phyloP scores from a whole-genome alignment of 305 asterid species.

The Ilex paraguariensis region DNA sequence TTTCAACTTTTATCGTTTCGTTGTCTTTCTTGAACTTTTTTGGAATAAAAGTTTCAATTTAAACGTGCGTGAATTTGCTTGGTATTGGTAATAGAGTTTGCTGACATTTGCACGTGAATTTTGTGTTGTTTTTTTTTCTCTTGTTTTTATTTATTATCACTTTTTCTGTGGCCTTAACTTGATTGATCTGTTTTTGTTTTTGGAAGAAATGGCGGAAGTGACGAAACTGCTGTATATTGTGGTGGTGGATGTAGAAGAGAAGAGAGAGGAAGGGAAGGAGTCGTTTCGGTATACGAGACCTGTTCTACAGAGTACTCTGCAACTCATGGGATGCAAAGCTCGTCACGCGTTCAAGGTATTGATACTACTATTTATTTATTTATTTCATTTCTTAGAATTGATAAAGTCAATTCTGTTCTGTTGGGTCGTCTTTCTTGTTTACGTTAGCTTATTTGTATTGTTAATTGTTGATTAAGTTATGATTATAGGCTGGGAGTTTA shows the following conservation, averaged over 20 bases:
- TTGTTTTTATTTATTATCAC: no score
- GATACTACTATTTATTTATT: background rate
- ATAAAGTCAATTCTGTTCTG: background rate
- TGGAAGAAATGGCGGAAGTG: slow-evolving; percentile 42
- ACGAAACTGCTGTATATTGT: slow-evolving; percentile 76
- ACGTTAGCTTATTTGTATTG: background rate
- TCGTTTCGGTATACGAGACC: slow-evolving; percentile 18
- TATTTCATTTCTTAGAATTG: background rate
- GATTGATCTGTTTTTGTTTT: slow-evolving; percentile 4
- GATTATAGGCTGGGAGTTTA: no score
- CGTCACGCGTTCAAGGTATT: slow-evolving; percentile 18
- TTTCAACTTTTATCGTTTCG: no score
- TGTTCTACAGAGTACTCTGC: slow-evolving; percentile 17
- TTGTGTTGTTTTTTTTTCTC: no score
- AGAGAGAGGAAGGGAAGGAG: slow-evolving; percentile 3
- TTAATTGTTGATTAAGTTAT: background rate
- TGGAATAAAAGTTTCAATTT: no score
- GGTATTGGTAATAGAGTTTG: no score
- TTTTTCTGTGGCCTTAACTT: no score
- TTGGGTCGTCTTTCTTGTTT: background rate
- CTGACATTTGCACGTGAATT: no score
- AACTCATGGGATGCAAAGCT: slow-evolving; percentile 24
- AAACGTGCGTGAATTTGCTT: no score
- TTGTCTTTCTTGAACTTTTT: no score
- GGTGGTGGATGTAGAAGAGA: slow-evolving; percentile 42